A percentile compares a stretch with the other conserved stretches of the same genome.
Conservation (phyloP, 495 filamentous ascomycete species). For the Neurospora sp. region DNA sequence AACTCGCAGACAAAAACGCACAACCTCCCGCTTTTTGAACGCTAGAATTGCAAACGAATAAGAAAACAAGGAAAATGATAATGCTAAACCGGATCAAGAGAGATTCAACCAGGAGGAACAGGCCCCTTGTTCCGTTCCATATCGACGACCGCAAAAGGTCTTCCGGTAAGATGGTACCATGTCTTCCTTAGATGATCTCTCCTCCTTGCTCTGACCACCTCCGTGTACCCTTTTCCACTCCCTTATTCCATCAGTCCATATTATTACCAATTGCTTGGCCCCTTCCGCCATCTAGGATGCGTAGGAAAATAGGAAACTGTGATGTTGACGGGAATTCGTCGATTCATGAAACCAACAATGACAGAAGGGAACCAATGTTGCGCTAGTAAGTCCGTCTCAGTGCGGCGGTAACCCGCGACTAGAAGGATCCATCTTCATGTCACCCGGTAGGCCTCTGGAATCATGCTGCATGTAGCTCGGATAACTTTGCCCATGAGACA, state of each 20-base stretch:
- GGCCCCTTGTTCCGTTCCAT: neutral
- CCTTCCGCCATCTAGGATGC: neutral
- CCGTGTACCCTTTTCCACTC: neutral
- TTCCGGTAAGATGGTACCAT: neutral
- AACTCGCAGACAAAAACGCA: neutral
- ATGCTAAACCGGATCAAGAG: neutral
- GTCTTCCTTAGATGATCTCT: neutral
- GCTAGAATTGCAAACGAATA: neutral
- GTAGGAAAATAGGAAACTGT: neutral
- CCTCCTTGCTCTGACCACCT: neutral
- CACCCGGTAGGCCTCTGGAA: neutral
- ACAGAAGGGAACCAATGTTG: neutral
- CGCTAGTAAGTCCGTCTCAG: neutral
- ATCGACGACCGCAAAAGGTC: neutral
- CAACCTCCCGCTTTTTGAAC: neutral
- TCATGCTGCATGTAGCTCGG: constrained; percentile 2
- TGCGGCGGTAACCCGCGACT: constrained; percentile 8
- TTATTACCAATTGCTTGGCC: neutral
- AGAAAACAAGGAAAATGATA: neutral
- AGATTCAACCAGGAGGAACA: neutral
- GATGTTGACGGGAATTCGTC: neutral
- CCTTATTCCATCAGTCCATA: neutral
- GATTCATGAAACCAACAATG: neutral
- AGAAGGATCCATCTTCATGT: constrained; percentile 6
- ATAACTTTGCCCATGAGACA: constrained; percentile 5